These are phyloP conservation scores for Kwoniella sp. DNA, from an alignment of 768 basidiomycete species.

Conservation along the genomic window DNA sequence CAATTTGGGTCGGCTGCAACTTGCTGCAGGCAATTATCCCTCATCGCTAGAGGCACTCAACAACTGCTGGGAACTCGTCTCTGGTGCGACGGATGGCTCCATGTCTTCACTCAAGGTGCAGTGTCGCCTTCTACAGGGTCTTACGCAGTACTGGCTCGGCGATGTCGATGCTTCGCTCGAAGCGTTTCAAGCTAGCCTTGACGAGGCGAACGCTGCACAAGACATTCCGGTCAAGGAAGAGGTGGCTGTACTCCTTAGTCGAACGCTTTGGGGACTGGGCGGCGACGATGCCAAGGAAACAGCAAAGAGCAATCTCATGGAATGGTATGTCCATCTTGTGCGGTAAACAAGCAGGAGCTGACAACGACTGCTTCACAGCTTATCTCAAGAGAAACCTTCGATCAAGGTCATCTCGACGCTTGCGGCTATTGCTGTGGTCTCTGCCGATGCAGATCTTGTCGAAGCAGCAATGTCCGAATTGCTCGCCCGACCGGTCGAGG, in stretches of 20 bases:
- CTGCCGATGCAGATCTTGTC: conserved; percentile 65
- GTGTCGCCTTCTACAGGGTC: conserved; percentile 59
- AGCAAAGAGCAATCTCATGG: conserved; percentile 72
- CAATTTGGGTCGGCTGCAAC: conserved; percentile 70
- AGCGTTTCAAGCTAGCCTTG: conserved; percentile 65
- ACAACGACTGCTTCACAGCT: conserved; percentile 54
- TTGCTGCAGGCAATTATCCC: conserved; percentile 60
- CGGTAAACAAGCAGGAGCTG: too few relatives aligned
- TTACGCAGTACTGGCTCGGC: conserved; percentile 65
- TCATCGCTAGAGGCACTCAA: conserved; percentile 67
- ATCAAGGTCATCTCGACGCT: conserved; percentile 74
- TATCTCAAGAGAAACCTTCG: conserved; percentile 72
- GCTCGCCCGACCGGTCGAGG: conserved; percentile 63
- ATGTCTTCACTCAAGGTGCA: conserved; percentile 49
- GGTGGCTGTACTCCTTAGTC: conserved; percentile 70
- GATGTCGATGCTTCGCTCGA: conserved; percentile 63
- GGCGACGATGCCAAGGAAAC: conserved; percentile 69
- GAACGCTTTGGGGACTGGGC: conserved; percentile 76
- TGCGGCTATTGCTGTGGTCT: conserved; percentile 80
- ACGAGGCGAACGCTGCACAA: conserved; percentile 45
- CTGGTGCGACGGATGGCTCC: conserved; percentile 48
- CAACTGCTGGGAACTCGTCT: conserved; percentile 65
- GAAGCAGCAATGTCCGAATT: conserved; percentile 85
- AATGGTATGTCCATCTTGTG: conserved; percentile 75
- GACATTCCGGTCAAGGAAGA: conserved; percentile 58